Conservation (phyloP, 352 stramenopile genomes). For the Globisporangium recalcitrans region DNA sequence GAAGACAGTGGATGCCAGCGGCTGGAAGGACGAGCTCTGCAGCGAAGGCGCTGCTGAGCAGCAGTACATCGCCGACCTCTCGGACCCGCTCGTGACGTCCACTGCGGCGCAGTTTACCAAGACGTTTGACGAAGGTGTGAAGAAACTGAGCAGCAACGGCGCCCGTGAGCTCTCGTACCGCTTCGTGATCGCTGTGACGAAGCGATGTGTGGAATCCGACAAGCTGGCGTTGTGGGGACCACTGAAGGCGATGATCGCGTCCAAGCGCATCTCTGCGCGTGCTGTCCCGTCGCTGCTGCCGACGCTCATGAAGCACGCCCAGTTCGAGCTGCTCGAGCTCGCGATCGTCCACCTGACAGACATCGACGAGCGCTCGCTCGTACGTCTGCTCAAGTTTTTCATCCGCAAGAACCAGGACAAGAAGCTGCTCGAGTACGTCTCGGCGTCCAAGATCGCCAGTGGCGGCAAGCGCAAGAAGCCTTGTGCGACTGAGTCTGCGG, state of each 20-base stretch:
- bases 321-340: conserved; percentile 60
- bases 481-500: background rate
- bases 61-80: conserved; percentile 51
- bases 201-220: conserved; percentile 51
- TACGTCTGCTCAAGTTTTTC: conserved; percentile 73
- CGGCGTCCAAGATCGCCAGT: conserved; percentile 9
- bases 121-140: conserved; percentile 42
- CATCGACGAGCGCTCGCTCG: conserved; percentile 70
- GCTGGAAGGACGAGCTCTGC: conserved; percentile 50
- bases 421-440: conserved; percentile 31
- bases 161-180: conserved; percentile 40
- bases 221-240: conserved; percentile 49
- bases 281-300: conserved; percentile 56
- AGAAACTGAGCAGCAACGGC: conserved; percentile 19
- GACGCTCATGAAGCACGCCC: conserved; percentile 57
- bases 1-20: conserved; percentile 13
- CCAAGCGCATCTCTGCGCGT: conserved; percentile 58
- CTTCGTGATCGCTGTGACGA: conserved; percentile 51
- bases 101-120: conserved; percentile 40
- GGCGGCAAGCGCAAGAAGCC: conserved; percentile 29
- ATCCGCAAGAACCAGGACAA: conserved; percentile 48
- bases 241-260: conserved; percentile 45
- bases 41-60: conserved; percentile 41
- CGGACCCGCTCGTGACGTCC: conserved; percentile 30
- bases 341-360: conserved; percentile 63